Evolutionary conservation across 208 protist genomes (phyloP).

Genomic region (Trypanosoma caninum): DNA sequence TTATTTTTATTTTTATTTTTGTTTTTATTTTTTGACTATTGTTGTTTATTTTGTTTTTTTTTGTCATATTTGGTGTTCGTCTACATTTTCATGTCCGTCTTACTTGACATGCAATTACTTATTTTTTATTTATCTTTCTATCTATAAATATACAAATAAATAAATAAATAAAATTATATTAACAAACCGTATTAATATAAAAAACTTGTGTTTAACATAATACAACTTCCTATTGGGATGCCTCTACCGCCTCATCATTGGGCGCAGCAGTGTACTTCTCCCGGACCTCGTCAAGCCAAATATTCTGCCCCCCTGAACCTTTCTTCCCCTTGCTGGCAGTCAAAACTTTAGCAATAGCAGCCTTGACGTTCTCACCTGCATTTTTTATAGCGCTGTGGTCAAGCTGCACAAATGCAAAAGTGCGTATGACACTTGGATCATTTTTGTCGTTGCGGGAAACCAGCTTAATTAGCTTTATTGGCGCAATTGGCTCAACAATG

Average conservation of each 20-base stretch:
- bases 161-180: conserved; percentile 9
- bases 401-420: conserved; percentile 78
- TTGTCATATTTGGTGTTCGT: no score
- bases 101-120: neutral
- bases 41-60: no score
- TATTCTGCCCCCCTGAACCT: conserved; percentile 5
- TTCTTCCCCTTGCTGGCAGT: conserved; percentile 17
- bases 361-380: conserved; percentile 37
- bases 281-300: conserved; percentile 63
- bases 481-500: conserved; percentile 35
- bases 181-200: no score
- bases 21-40: no score
- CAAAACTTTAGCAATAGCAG: conserved; percentile 33
- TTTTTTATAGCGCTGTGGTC: conserved; percentile 51
- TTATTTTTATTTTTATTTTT: no score
- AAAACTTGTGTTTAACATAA: no score
- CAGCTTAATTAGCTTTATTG: conserved; percentile 57
- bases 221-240: neutral
- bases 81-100: no score
- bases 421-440: conserved; percentile 47
- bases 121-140: no score
- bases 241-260: neutral
- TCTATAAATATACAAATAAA: neutral
- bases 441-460: conserved; percentile 44
- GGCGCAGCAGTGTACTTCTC: conserved; percentile 37